Evolutionary conservation across 2,329 filamentous ascomycete genomes (phyloP).

Genomic region (Botrytis cinerea): DNA sequence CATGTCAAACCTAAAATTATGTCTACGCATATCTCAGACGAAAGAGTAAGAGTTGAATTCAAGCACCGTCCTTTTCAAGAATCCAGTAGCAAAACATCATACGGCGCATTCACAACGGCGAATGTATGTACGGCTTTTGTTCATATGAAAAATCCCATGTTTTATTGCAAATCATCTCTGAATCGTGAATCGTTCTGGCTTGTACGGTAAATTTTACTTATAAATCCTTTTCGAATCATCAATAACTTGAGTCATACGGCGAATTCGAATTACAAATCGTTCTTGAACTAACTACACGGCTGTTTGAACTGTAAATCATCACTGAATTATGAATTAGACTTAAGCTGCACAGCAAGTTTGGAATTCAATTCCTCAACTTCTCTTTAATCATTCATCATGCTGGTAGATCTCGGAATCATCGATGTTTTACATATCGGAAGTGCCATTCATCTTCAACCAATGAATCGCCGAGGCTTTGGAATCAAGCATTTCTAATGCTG

Average conservation of each 20-base stretch:
- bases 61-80: neutral
- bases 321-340: neutral
- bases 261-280: neutral
- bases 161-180: neutral
- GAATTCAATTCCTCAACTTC: neutral
- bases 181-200: neutral
- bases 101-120: neutral
- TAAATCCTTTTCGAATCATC: neutral
- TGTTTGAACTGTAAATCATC: neutral
- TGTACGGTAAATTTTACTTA: neutral
- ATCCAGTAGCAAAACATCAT: neutral
- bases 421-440: neutral
- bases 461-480: neutral
- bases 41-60: neutral
- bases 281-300: neutral
- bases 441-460: neutral
- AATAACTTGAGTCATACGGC: neutral
- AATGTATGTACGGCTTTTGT: neutral
- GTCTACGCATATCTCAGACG: neutral
- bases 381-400: neutral
- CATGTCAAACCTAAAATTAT: neutral
- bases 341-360: neutral
- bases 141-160: neutral
- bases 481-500: neutral
- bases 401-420: neutral